phyloP scores from a whole-genome alignment of 2,329 filamentous ascomycete genomes.

The Trichoderma hamatum region DNA sequence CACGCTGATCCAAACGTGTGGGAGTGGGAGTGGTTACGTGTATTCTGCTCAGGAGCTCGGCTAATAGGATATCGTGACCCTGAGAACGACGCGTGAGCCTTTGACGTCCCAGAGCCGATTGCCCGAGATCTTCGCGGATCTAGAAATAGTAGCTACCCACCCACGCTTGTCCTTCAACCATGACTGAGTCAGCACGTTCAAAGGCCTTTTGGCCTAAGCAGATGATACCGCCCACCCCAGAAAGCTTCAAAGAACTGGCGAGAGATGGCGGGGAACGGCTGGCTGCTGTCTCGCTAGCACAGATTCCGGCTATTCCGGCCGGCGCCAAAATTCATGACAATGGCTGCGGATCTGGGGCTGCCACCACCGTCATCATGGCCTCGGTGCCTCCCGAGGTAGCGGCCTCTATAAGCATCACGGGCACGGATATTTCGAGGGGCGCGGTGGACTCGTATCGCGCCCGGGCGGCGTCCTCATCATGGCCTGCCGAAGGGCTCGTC shows the following conservation, averaged over 20 bases:
- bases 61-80: conserved; percentile 11
- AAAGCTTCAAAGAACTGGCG: conserved; percentile 17
- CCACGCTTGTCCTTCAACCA: neutral
- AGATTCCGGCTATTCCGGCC: conserved; percentile 15
- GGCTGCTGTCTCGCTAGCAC: conserved; percentile 14
- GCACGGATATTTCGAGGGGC: conserved; percentile 7
- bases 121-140: conserved; percentile 1
- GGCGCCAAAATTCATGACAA: conserved; percentile 21
- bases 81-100: neutral
- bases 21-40: neutral
- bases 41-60: neutral
- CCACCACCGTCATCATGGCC: conserved; percentile 16
- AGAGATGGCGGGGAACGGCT: conserved; percentile 16
- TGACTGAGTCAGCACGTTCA: neutral
- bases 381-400: conserved; percentile 10
- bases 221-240: conserved; percentile 20
- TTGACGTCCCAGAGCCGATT: neutral
- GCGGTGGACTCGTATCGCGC: conserved; percentile 15
- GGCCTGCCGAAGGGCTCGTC: conserved; percentile 13
- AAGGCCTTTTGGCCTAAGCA: conserved; percentile 18
- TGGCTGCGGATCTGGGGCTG: conserved; percentile 17
- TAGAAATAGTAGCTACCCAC: neutral
- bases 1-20: neutral
- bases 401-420: conserved; percentile 11
- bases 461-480: neutral